A percentile compares a stretch with the other conserved stretches of the same genome.
These are phyloP conservation scores for Ustilago nuda DNA, from an alignment of 1,284 basidiomycete genomes.

Conservation along the genomic window DNA sequence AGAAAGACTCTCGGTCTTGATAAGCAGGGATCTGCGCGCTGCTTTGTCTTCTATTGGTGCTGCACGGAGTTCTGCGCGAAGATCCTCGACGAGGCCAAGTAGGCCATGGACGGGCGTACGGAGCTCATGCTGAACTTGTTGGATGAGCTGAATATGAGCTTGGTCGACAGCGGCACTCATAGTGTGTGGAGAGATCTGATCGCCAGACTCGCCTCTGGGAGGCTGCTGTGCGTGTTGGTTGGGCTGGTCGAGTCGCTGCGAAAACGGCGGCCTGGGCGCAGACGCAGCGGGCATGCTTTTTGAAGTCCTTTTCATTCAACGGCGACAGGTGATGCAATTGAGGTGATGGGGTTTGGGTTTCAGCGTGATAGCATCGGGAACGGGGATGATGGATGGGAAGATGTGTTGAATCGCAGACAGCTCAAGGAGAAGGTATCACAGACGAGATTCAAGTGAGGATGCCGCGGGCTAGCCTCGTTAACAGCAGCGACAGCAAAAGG, in stretches of 20 bases:
- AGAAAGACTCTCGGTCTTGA: conserved; percentile 31
- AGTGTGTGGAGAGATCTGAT: conserved; percentile 27
- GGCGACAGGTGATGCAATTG: background rate
- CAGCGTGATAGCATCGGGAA: background rate
- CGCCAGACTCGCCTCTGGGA: conserved; percentile 25
- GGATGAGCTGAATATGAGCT: conserved; percentile 53
- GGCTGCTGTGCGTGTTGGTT: conserved; percentile 8
- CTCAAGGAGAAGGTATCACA: background rate
- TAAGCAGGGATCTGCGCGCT: conserved; percentile 21
- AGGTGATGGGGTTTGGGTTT: background rate
- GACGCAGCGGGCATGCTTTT: conserved; percentile 20
- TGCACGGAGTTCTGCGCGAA: conserved; percentile 25
- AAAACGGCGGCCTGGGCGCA: conserved; percentile 16
- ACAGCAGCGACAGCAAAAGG: background rate
- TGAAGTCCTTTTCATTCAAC: background rate
- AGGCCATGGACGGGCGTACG: conserved; percentile 55
- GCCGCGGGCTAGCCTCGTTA: background rate
- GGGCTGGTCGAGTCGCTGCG: conserved; percentile 29
- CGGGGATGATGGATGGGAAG: background rate
- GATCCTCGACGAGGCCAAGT: conserved; percentile 33
- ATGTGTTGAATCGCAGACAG: background rate
- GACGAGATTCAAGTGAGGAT: conserved; percentile 12
- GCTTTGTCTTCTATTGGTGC: conserved; percentile 12
- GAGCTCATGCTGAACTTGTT: conserved; percentile 58
- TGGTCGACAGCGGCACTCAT: conserved; percentile 44